phyloP scores from a whole-genome alignment of 352 stramenopile species.

The Phytophthora ramorum region DNA sequence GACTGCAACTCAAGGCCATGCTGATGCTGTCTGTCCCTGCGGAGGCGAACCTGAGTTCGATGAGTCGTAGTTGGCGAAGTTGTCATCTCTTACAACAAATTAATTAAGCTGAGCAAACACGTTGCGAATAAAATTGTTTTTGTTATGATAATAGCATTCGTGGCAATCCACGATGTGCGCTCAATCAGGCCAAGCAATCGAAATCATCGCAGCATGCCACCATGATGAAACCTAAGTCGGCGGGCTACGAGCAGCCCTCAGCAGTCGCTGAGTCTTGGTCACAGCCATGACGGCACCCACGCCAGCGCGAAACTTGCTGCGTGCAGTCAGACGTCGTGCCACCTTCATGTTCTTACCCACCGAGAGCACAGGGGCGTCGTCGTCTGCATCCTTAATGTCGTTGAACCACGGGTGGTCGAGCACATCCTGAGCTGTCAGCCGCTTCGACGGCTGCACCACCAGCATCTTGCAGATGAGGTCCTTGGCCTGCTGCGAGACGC shows the following conservation, averaged over 20 bases:
- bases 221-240: constrained; percentile 5
- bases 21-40: too few species aligned
- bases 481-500: constrained; percentile 91
- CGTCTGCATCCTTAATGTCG: constrained; percentile 69
- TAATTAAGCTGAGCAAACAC: too few species aligned
- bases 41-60: too few species aligned
- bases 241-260: constrained; percentile 40
- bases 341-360: constrained; percentile 87
- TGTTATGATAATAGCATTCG: constrained; percentile 7
- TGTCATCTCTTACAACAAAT: too few species aligned
- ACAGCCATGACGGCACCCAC: constrained; percentile 79
- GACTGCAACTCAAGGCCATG: too few species aligned
- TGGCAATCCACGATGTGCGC: neutral
- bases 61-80: too few species aligned
- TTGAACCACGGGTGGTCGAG: constrained; percentile 78
- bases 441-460: constrained; percentile 85
- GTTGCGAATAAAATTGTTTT: constrained; percentile 1
- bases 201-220: neutral
- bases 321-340: constrained; percentile 51
- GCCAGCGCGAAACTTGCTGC: constrained; percentile 74
- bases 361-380: constrained; percentile 50
- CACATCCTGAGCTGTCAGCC: constrained; percentile 77
- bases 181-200: neutral
- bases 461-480: constrained; percentile 95
- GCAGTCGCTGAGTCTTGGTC: constrained; percentile 78